Percentiles rank a stretch among this genome's conserved stretches.
phyloP scores from a whole-genome alignment of 2,329 filamentous ascomycete genomes.

The Fusarium sp. region DNA sequence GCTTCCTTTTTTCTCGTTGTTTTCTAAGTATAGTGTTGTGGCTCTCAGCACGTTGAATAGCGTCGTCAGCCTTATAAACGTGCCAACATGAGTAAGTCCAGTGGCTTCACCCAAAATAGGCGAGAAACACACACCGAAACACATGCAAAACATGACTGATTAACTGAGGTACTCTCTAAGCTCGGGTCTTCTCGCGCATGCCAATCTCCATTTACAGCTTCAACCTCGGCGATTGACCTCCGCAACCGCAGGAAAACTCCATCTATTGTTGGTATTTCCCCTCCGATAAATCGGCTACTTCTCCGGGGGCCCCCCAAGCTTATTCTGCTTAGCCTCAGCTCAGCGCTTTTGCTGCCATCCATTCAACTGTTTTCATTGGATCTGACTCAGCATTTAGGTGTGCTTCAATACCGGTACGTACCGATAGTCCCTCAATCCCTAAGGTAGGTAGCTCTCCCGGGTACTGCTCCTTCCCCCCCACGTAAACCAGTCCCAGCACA shows the following conservation, averaged over 20 bases:
- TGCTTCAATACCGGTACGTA: conserved; percentile 10
- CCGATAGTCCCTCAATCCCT: conserved; percentile 1
- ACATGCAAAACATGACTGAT: conserved; percentile 27
- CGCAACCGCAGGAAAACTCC: conserved; percentile 6
- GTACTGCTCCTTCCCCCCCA: conserved; percentile 23
- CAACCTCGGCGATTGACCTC: conserved; percentile 34
- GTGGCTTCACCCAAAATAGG: not conserved
- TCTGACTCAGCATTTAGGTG: conserved; percentile 31
- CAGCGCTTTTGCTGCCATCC: conserved; percentile 19
- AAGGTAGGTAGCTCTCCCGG: conserved; percentile 17
- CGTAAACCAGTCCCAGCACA: conserved; percentile 22
- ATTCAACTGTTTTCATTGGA: conserved; percentile 25
- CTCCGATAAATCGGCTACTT: conserved; percentile 29
- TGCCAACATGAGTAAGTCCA: not conserved
- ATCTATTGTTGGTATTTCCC: conserved; percentile 9
- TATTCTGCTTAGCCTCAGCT: conserved; percentile 21
- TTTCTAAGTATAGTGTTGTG: not conserved
- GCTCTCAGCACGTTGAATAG: conserved; percentile 14
- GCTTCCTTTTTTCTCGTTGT: not conserved
- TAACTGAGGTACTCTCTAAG: not conserved
- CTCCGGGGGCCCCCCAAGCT: conserved; percentile 18
- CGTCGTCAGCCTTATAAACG: conserved; percentile 14
- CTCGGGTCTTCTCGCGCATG: conserved; percentile 32
- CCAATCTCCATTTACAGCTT: conserved; percentile 1
- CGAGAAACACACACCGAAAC: conserved; percentile 15